These are phyloP conservation scores for Populus hybrid DNA, from an alignment of 441 rosid genomes.

Conservation along the genomic window DNA sequence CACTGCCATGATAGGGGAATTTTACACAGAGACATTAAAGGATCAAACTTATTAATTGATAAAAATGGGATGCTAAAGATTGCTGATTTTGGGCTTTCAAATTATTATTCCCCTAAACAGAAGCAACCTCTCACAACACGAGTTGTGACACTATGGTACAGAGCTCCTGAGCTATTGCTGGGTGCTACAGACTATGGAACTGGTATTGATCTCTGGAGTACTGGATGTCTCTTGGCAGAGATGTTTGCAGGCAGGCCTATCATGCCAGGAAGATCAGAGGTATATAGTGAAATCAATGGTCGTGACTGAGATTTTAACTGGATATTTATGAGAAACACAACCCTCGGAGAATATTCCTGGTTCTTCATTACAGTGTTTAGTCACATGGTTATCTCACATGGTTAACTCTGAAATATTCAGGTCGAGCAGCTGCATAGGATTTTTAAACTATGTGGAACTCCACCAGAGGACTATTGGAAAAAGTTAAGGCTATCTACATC, in stretches of 20 bases:
- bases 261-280: constrained; percentile 82
- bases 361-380: background rate
- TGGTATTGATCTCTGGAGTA: constrained; percentile 85
- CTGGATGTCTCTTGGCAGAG: constrained; percentile 84
- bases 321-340: background rate
- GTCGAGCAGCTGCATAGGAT: constrained; percentile 71
- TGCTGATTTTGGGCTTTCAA: no score
- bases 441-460: constrained; percentile 65
- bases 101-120: no score
- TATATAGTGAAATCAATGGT: background rate
- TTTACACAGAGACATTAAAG: constrained; percentile 57
- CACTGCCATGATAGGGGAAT: constrained; percentile 50
- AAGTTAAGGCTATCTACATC: constrained; percentile 43
- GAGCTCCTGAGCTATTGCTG: constrained; percentile 26
- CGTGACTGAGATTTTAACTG: background rate
- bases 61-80: constrained; percentile 39
- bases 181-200: constrained; percentile 70
- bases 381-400: background rate
- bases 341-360: background rate
- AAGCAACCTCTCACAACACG: no score
- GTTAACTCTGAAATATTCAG: constrained; percentile 21
- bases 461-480: constrained; percentile 70
- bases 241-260: constrained; percentile 67
- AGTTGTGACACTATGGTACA: no score
- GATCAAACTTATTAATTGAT: constrained; percentile 53